Base-by-base conservation (phyloP, 1,284 basidiomycete genomes). In the Sanghuangporus sanghuang region DNA sequence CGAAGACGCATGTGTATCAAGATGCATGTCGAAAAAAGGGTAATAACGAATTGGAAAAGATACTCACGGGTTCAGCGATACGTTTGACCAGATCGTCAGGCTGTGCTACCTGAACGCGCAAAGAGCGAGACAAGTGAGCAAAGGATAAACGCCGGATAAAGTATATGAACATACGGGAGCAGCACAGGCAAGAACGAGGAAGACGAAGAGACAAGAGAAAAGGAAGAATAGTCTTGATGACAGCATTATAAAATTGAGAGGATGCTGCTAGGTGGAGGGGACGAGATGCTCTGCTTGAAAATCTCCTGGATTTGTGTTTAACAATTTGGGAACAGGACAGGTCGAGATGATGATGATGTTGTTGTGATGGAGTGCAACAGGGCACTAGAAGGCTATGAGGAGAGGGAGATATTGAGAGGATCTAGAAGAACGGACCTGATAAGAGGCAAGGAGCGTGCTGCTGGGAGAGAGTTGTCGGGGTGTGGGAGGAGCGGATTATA, bases 201-300 rank as follows among this genome's bases (percentile, higher is more conserved):
- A 52, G 36, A 56, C 16, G 44, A 64, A 44, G 32, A 64, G 42
- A 21, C 53, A 64, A 21, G 63, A 64, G 58, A 61, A 35, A 52
- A 64, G 18, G 40, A 64, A 42, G 39, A 56, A 40, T n/a, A 64
- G 49, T 18, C 55, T 49, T 50, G 54, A n/a, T 39, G 61, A 63
- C n/a, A 49, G 21, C 61, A 63, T 63, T 52, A 40, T 61, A 3
- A 12, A 35, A 18, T 36, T 8, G 18, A n/a, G 54, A 38, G 18
- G 23, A 56, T 40, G 35, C 27, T 32, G 27, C 27, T 38, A 11
- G 12, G n/a, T 16, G 6, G 18, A 40, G 42, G 55, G 9, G 23
- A 9, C 21, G 53, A 38, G 38, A 8, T 18, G 35, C 12, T 18
- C 40, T 21, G 2, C 5, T 18, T 57, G 5, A 9, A 32, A 18